Percentiles rank a stretch among this genome's conserved stretches.
Conservation (phyloP, 192 early-diverging fungal species). For the Haplosporangium gracile region DNA sequence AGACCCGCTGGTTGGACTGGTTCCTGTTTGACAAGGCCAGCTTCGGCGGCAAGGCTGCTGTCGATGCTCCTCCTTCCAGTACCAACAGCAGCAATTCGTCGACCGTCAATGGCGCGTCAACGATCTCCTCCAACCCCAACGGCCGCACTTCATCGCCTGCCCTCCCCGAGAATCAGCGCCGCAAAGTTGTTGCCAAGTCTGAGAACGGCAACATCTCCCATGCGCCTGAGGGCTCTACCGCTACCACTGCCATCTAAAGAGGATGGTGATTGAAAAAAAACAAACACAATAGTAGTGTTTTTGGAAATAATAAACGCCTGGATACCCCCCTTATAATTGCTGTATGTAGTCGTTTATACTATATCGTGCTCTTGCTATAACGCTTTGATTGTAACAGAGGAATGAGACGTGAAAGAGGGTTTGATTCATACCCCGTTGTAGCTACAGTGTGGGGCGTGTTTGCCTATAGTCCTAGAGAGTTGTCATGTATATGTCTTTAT, state of each 20-base stretch:
- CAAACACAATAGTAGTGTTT: no score
- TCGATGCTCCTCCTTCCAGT: not conserved
- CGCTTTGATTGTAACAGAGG: no score
- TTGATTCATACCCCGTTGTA: no score
- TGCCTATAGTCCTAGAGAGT: no score
- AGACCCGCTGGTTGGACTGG: constrained; percentile 55
- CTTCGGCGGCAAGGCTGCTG: constrained; percentile 21
- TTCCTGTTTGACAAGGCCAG: constrained; percentile 53
- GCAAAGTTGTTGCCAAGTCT: not conserved
- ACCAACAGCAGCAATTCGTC: not conserved
- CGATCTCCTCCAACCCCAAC: constrained; percentile 3
- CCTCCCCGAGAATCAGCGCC: constrained; percentile 14
- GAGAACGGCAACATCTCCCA: constrained; percentile 20
- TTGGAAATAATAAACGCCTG: no score
- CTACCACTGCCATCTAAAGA: not conserved
- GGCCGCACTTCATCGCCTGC: constrained; percentile 23
- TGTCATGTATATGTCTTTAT: no score
- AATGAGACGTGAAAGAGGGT: no score
- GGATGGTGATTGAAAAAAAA: not conserved
- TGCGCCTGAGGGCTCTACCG: not conserved
- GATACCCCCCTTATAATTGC: no score
- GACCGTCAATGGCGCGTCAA: not conserved
- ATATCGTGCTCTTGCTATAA: no score
- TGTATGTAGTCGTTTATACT: no score
- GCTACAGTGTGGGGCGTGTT: no score